phyloP scores from a whole-genome alignment of 768 basidiomycete species.

The Sarcomyxa edulis region DNA sequence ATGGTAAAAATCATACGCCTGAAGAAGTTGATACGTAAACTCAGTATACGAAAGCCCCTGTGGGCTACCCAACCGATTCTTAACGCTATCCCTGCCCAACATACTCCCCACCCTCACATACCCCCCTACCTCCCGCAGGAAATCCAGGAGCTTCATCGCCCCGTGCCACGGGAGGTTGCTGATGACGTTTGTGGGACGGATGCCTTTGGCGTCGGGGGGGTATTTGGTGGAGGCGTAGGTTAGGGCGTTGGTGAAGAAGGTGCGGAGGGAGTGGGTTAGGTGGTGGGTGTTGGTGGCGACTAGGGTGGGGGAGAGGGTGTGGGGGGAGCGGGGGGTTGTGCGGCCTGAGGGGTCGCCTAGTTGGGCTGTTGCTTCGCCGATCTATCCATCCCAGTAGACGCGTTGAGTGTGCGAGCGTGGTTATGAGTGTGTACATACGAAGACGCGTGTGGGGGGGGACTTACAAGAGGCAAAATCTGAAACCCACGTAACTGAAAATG shows the following conservation, averaged over 20 bases:
- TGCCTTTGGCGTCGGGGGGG: constrained; percentile 11
- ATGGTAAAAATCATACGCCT: constrained; percentile 91
- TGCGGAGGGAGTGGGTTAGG: constrained; percentile 60
- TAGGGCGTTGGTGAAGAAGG: constrained; percentile 66
- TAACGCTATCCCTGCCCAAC: constrained; percentile 89
- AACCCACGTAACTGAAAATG: constrained; percentile 91
- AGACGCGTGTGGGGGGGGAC: constrained; percentile 19
- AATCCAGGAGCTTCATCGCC: constrained; percentile 70
- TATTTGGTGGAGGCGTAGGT: constrained; percentile 47
- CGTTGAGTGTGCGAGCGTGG: too few species aligned
- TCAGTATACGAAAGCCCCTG: constrained; percentile 97
- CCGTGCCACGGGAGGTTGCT: constrained; percentile 74
- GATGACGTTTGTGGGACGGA: constrained; percentile 23
- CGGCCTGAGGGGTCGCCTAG: constrained; percentile 96
- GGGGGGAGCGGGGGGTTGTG: constrained; percentile 68
- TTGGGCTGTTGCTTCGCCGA: constrained; percentile 94
- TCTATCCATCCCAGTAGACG: too few species aligned
- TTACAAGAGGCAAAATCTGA: constrained; percentile 74
- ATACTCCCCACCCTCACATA: constrained; percentile 83
- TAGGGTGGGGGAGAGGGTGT: constrained; percentile 49
- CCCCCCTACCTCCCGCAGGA: constrained; percentile 76
- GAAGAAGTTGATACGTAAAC: constrained; percentile 95
- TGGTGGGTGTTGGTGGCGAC: constrained; percentile 61
- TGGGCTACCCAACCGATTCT: constrained; percentile 69
- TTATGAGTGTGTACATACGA: too few species aligned